Percentiles rank a stretch among this genome's conserved stretches.
These are phyloP conservation scores for Aspergillus puulaauensis DNA, from an alignment of 2,329 filamentous ascomycete species.

Conservation along the genomic window DNA sequence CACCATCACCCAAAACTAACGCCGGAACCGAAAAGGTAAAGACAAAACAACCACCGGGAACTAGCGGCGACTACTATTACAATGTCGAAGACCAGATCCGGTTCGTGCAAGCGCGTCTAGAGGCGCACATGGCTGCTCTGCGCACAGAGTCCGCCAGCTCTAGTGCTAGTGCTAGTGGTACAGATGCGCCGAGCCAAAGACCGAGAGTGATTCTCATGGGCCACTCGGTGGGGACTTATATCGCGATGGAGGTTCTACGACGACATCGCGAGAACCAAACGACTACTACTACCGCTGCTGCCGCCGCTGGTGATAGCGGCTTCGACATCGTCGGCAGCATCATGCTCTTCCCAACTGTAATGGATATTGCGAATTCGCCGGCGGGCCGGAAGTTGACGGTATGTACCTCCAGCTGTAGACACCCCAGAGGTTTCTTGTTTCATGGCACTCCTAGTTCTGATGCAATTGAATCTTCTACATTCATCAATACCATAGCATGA, in stretches of 20 bases:
- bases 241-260: slow-evolving; percentile 67
- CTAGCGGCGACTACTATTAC: slow-evolving; percentile 19
- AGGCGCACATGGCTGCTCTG: slow-evolving; percentile 14
- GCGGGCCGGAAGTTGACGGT: slow-evolving; percentile 56
- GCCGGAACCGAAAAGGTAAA: background rate
- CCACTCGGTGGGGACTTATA: slow-evolving; percentile 73
- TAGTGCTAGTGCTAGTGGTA: background rate
- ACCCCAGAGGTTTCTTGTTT: too few relatives aligned
- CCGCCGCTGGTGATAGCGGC: slow-evolving; percentile 1
- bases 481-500: background rate
- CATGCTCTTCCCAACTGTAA: slow-evolving; percentile 71
- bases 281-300: background rate
- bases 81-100: slow-evolving; percentile 53
- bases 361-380: slow-evolving; percentile 65
- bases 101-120: slow-evolving; percentile 46
- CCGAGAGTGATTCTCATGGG: slow-evolving; percentile 64
- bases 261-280: slow-evolving; percentile 46
- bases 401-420: slow-evolving; percentile 3
- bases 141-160: background rate
- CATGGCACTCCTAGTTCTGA: too few relatives aligned
- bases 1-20: background rate
- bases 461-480: background rate
- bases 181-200: background rate
- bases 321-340: slow-evolving; percentile 54
- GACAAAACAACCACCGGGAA: background rate